phyloP scores from a whole-genome alignment of 2,329 filamentous ascomycete species.

The Beauveria bassiana region DNA sequence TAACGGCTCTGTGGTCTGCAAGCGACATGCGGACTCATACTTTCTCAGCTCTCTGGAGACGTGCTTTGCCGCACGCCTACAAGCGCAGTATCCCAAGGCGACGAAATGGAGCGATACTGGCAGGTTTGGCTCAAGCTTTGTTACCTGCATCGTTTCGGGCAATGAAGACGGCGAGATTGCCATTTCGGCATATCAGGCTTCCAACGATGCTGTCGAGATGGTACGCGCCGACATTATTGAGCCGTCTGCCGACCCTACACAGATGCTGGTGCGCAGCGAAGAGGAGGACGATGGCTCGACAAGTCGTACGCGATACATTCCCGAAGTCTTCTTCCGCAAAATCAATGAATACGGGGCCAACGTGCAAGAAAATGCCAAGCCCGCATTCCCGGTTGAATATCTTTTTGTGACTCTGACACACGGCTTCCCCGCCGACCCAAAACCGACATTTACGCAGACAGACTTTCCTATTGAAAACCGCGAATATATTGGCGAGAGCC shows the following conservation, averaged over 20 bases:
- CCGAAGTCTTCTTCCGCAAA: slow-evolving; percentile 90
- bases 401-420: slow-evolving; percentile 93
- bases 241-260: slow-evolving; percentile 82
- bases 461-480: slow-evolving; percentile 90
- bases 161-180: slow-evolving; percentile 83
- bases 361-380: slow-evolving; percentile 95
- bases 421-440: slow-evolving; percentile 78
- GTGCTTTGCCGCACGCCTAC: slow-evolving; percentile 77
- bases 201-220: slow-evolving; percentile 95
- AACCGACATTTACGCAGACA: slow-evolving; percentile 65
- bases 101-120: slow-evolving; percentile 98
- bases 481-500: slow-evolving; percentile 74
- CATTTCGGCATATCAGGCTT: slow-evolving; percentile 89
- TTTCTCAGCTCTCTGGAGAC: slow-evolving; percentile 90
- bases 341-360: slow-evolving; percentile 96
- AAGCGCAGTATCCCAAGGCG: slow-evolving; percentile 79
- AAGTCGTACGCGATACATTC: slow-evolving; percentile 77
- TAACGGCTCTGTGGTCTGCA: slow-evolving; percentile 85
- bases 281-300: slow-evolving; percentile 68
- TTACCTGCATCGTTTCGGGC: slow-evolving; percentile 92
- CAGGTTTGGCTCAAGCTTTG: slow-evolving; percentile 89
- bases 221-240: slow-evolving; percentile 90
- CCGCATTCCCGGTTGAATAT: slow-evolving; percentile 93
- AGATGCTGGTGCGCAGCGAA: slow-evolving; percentile 92
- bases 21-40: slow-evolving; percentile 91